Evolutionary conservation across 2,329 filamentous ascomycete genomes (phyloP).

Genomic region (Bipolaris gigantea): DNA sequence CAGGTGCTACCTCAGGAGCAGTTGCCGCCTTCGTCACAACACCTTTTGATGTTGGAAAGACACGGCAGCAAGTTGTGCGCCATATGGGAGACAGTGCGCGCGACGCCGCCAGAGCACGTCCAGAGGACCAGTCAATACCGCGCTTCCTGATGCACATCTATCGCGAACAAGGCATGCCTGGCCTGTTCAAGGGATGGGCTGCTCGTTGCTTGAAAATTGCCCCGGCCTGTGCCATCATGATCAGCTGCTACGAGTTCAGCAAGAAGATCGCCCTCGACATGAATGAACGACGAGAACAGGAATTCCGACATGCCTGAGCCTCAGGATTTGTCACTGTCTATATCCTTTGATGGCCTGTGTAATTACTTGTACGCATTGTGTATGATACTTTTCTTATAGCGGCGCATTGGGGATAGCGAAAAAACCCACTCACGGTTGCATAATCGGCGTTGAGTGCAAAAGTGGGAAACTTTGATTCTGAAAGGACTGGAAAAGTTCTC

Average conservation of each 20-base stretch:
- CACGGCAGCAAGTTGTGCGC: slow-evolving; percentile 80
- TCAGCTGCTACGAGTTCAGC: slow-evolving; percentile 94
- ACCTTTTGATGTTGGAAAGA: slow-evolving; percentile 97
- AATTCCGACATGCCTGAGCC: slow-evolving; percentile 20
- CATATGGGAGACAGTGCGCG: slow-evolving; percentile 54
- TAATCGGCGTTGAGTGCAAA: slow-evolving; percentile 9
- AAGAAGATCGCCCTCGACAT: slow-evolving; percentile 81
- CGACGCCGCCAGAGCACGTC: slow-evolving; percentile 50
- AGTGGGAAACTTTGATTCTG: neutral
- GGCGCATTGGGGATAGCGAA: slow-evolving; percentile 7
- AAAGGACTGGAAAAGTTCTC: neutral
- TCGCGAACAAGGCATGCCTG: slow-evolving; percentile 75
- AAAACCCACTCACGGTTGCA: slow-evolving; percentile 8
- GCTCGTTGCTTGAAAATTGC: slow-evolving; percentile 92
- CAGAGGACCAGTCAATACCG: slow-evolving; percentile 78
- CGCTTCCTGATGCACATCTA: slow-evolving; percentile 90
- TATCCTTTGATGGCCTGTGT: neutral
- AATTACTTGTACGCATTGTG: neutral
- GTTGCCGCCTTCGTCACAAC: slow-evolving; percentile 87
- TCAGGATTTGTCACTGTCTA: neutral
- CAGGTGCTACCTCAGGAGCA: slow-evolving; percentile 80
- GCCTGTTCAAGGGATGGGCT: slow-evolving; percentile 89
- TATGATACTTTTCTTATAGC: slow-evolving; percentile 10
- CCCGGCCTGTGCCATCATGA: slow-evolving; percentile 98
- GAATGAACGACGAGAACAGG: slow-evolving; percentile 60